These are phyloP conservation scores for Thalia dealbata DNA, from an alignment of 176 grass and related monocot species.

Conservation along the genomic window DNA sequence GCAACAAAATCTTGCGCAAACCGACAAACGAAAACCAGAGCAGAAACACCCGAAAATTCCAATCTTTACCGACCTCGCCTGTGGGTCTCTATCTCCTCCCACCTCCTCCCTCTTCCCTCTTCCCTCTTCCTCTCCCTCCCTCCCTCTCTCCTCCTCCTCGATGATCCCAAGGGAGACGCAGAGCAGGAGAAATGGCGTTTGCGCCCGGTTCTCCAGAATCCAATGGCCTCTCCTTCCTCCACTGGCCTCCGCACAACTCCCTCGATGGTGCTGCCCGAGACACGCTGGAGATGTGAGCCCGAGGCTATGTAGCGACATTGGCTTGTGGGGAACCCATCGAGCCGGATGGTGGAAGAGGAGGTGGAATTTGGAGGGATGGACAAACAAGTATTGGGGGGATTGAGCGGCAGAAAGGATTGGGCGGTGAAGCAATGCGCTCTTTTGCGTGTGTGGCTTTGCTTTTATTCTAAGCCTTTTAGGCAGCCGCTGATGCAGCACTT, in stretches of 20 bases:
- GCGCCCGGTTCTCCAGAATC: background rate
- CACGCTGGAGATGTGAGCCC: background rate
- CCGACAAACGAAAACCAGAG: background rate
- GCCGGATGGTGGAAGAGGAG: background rate
- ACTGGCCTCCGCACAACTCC: background rate
- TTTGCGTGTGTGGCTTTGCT: too few relatives aligned
- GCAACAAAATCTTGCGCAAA: background rate
- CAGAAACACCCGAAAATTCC: background rate
- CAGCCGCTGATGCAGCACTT: too few relatives aligned
- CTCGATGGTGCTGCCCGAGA: background rate
- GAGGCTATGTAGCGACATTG: background rate
- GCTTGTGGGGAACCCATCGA: background rate
- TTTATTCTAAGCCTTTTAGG: too few relatives aligned
- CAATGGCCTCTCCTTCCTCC: background rate
- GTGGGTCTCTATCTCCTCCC: background rate
- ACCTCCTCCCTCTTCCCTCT: background rate
- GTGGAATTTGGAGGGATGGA: background rate
- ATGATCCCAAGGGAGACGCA: constrained; percentile 1
- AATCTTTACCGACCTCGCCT: background rate
- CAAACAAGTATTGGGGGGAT: background rate
- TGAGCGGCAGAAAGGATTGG: background rate
- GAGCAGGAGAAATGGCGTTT: background rate
- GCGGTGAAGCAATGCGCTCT: background rate
- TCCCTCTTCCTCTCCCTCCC: background rate
- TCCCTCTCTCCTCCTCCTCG: background rate